These are phyloP conservation scores for Trichosporon ovoides DNA, from an alignment of 1,284 basidiomycete genomes.

Conservation along the genomic window DNA sequence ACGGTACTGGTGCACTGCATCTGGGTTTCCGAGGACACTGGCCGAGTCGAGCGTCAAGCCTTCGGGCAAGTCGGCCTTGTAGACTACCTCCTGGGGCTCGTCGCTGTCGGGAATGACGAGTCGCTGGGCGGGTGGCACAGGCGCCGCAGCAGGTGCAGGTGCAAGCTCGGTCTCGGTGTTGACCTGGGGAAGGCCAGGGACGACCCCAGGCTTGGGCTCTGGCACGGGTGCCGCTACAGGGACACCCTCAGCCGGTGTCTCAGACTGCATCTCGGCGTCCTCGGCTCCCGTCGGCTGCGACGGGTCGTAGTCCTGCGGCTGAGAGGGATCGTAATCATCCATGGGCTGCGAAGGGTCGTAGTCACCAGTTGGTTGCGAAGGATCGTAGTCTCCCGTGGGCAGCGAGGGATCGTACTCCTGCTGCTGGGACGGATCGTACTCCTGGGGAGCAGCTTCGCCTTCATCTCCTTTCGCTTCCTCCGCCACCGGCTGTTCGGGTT, in stretches of 20 bases:
- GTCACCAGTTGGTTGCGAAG: slow-evolving; percentile 6
- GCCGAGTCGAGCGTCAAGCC: slow-evolving; percentile 33
- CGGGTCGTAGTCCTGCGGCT: not conserved
- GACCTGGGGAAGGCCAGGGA: slow-evolving; percentile 1
- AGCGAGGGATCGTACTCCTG: slow-evolving; percentile 10
- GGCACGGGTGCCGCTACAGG: not conserved
- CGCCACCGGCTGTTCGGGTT: not conserved
- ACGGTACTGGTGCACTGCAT: slow-evolving; percentile 28
- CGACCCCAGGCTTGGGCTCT: not conserved
- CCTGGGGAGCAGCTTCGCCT: not conserved
- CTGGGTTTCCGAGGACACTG: slow-evolving; percentile 32
- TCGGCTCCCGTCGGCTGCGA: slow-evolving; percentile 32
- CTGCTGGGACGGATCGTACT: not conserved
- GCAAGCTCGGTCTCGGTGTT: not conserved
- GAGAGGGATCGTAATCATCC: slow-evolving; percentile 1
- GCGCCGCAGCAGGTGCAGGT: not conserved
- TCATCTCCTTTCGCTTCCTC: not conserved
- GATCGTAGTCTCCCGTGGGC: slow-evolving; percentile 11
- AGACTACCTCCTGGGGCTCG: slow-evolving; percentile 3
- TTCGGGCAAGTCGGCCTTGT: slow-evolving; percentile 25
- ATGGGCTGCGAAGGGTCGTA: slow-evolving; percentile 9
- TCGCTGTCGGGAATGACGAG: not conserved
- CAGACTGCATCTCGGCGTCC: slow-evolving; percentile 22
- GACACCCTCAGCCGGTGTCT: not conserved
- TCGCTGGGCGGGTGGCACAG: not conserved